A percentile compares a stretch with the other conserved stretches of the same genome.
Evolutionary conservation across 345 rosid species (phyloP).

Genomic region (Bruguiera sexangula): DNA sequence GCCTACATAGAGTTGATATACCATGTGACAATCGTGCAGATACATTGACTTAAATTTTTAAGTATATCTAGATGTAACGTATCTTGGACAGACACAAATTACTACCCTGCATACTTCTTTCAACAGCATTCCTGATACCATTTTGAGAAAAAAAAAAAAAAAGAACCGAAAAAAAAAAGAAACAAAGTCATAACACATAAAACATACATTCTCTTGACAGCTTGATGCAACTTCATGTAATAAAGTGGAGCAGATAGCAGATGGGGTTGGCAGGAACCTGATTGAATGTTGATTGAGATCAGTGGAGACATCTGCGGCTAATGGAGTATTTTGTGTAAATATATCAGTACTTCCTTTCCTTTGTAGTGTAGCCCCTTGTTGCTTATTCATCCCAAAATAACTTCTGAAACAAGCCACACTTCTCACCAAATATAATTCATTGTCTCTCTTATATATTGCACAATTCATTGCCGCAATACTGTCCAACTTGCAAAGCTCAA

Average conservation of each 20-base stretch:
- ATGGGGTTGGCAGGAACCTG: conserved; percentile 33
- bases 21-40: conserved; percentile 11
- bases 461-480: no score
- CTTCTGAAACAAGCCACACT: no score
- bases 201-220: neutral
- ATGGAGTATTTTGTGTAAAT: conserved; percentile 24
- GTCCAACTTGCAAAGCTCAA: no score
- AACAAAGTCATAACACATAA: neutral
- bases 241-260: neutral
- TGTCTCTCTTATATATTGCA: no score
- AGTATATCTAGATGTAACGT: conserved; percentile 5
- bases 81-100: conserved; percentile 62
- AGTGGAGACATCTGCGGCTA: conserved; percentile 31
- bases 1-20: conserved; percentile 39
- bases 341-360: conserved; percentile 46
- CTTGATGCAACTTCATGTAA: neutral
- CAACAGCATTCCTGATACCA: conserved; percentile 38
- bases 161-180: neutral
- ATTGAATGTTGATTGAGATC: conserved; percentile 34
- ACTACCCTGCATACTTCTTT: conserved; percentile 45
- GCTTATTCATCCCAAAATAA: no score
- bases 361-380: conserved; percentile 33
- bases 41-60: conserved; percentile 2
- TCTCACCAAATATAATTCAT: no score
- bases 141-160: neutral